Percentiles rank a stretch among this genome's conserved stretches.
These are phyloP conservation scores for Scleroderma bovista DNA, from an alignment of 768 basidiomycete genomes.

Conservation along the genomic window DNA sequence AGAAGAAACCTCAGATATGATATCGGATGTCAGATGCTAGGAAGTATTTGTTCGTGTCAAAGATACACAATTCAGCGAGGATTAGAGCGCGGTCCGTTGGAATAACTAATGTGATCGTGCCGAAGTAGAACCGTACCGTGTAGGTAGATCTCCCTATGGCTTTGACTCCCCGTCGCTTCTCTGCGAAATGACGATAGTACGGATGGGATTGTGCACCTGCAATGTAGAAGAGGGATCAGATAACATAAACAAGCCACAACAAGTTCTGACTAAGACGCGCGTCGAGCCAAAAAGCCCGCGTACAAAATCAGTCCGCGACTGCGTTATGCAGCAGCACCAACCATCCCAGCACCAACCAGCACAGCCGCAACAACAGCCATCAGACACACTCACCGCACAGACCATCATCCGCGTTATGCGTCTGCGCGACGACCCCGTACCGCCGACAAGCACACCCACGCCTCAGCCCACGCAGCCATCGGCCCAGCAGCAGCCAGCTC, in stretches of 20 bases:
- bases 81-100: too few relatives aligned
- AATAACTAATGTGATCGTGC: too few relatives aligned
- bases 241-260: constrained; percentile 21
- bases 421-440: constrained; percentile 51
- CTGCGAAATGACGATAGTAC: too few relatives aligned
- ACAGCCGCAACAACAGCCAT: constrained; percentile 9
- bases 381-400: constrained; percentile 14
- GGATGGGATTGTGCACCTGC: too few relatives aligned
- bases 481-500: constrained; percentile 1
- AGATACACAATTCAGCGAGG: too few relatives aligned
- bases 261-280: constrained; percentile 34
- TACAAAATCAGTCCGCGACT: background rate
- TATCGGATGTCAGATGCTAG: too few relatives aligned
- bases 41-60: too few relatives aligned
- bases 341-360: constrained; percentile 10
- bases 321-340: constrained; percentile 25
- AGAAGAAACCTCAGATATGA: too few relatives aligned
- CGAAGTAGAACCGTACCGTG: too few relatives aligned
- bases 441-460: constrained; percentile 9
- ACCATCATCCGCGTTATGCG: constrained; percentile 39
- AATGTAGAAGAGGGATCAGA: too few relatives aligned
- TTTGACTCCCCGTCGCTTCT: too few relatives aligned
- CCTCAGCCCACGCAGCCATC: constrained; percentile 11
- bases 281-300: constrained; percentile 9
- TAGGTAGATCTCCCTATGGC: too few relatives aligned